Conservation (phyloP, 2,329 filamentous ascomycete species). For the Beauveria asiatica region DNA sequence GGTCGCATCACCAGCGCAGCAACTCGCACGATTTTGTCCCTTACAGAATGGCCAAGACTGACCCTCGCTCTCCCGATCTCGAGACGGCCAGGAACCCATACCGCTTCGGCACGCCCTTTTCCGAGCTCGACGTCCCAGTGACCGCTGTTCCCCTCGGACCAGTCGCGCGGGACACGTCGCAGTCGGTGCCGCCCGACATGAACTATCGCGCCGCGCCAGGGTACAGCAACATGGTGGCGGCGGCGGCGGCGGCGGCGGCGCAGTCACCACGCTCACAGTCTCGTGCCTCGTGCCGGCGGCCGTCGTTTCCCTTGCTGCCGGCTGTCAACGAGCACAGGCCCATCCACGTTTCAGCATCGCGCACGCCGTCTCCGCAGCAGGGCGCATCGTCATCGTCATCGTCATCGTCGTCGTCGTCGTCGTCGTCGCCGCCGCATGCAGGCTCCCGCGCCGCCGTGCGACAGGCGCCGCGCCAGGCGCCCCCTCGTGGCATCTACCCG, state of each 20-base stretch:
- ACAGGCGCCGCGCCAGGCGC: conserved; percentile 32
- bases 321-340: conserved; percentile 58
- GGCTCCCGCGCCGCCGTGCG: conserved; percentile 21
- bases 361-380: conserved; percentile 25
- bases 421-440: conserved; percentile 27
- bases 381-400: conserved; percentile 10
- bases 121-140: conserved; percentile 81
- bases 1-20: conserved; percentile 1
- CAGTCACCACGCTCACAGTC: conserved; percentile 39
- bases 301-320: conserved; percentile 60
- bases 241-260: conserved; percentile 19
- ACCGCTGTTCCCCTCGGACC: conserved; percentile 64
- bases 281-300: conserved; percentile 51
- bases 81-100: conserved; percentile 54
- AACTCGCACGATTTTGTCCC: conserved; percentile 31
- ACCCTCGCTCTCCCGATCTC: conserved; percentile 46
- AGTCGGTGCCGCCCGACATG: conserved; percentile 94
- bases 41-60: conserved; percentile 43
- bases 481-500: conserved; percentile 46
- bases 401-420: conserved; percentile 18
- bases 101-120: conserved; percentile 78
- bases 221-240: conserved; percentile 18
- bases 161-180: conserved; percentile 68
- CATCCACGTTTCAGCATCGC: conserved; percentile 26
- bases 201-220: conserved; percentile 43